Evolutionary conservation across 2,329 filamentous ascomycete species (phyloP).

Genomic region (Beauveria pseudobassiana): DNA sequence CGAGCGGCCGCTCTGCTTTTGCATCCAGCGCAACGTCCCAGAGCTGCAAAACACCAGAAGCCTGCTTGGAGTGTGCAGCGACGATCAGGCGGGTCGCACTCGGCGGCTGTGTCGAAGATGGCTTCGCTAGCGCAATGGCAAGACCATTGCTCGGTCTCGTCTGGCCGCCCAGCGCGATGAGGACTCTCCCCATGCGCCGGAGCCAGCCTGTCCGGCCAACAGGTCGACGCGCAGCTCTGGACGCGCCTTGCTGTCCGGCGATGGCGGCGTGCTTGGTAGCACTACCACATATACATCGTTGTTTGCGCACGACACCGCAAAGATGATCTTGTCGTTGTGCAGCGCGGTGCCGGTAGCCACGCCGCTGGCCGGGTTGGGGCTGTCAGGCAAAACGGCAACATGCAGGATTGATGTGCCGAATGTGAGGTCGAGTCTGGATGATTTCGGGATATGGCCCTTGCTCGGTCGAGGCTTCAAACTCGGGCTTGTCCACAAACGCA

Average conservation of each 20-base stretch:
- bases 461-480: slow-evolving; percentile 46
- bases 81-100: slow-evolving; percentile 42
- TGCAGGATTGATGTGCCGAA: slow-evolving; percentile 49
- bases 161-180: slow-evolving; percentile 48
- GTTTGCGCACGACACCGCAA: slow-evolving; percentile 52
- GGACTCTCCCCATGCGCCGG: slow-evolving; percentile 57
- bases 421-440: slow-evolving; percentile 51
- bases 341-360: slow-evolving; percentile 37
- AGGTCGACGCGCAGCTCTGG: slow-evolving; percentile 44
- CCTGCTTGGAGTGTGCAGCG: slow-evolving; percentile 52
- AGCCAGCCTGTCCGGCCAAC: slow-evolving; percentile 47
- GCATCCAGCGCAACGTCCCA: slow-evolving; percentile 49
- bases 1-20: slow-evolving; percentile 24
- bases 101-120: slow-evolving; percentile 32
- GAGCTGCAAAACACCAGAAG: slow-evolving; percentile 49
- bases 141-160: slow-evolving; percentile 45
- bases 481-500: slow-evolving; percentile 16
- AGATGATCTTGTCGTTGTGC: slow-evolving; percentile 51
- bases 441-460: slow-evolving; percentile 47
- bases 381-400: slow-evolving; percentile 48
- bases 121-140: slow-evolving; percentile 44
- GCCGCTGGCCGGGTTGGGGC: slow-evolving; percentile 41
- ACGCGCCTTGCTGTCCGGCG: slow-evolving; percentile 49
- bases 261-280: slow-evolving; percentile 54
- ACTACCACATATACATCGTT: slow-evolving; percentile 51